Percentiles rank a stretch among this genome's conserved stretches.
Evolutionary conservation across 768 basidiomycete species (phyloP).

Genomic region (Boletus coccyginus): DNA sequence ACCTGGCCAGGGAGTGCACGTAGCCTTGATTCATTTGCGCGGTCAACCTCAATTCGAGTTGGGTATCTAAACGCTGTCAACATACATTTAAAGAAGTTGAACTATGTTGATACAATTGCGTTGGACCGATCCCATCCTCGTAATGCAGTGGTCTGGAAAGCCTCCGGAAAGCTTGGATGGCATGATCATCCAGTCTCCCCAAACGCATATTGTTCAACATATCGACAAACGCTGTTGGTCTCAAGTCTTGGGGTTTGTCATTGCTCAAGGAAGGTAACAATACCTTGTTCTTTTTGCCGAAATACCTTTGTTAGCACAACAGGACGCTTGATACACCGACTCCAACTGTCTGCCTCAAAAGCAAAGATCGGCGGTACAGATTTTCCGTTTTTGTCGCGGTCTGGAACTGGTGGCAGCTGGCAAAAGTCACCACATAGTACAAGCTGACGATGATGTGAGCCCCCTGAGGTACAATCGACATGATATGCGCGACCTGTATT

Average conservation of each 20-base stretch:
- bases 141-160: constrained; percentile 61
- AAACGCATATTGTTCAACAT: constrained; percentile 89
- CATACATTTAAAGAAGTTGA: background rate
- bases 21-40: constrained; percentile 58
- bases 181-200: constrained; percentile 50
- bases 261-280: background rate
- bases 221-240: constrained; percentile 59
- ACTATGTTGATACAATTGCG: constrained; percentile 58
- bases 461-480: background rate
- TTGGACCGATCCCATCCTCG: constrained; percentile 74
- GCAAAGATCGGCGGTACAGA: constrained; percentile 58
- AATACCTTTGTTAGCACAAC: constrained; percentile 71
- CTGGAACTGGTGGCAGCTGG: constrained; percentile 81
- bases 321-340: constrained; percentile 54
- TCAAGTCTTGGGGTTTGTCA: background rate
- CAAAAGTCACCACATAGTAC: constrained; percentile 88
- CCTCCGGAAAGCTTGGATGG: constrained; percentile 46
- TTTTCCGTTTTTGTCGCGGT: constrained; percentile 45
- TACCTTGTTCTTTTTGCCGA: constrained; percentile 81
- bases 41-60: constrained; percentile 67
- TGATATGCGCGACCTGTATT: constrained; percentile 61
- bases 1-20: constrained; percentile 37
- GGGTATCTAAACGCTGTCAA: constrained; percentile 51
- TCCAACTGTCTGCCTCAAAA: constrained; percentile 81
- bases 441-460: constrained; percentile 44